Base-by-base conservation (phyloP, 2,329 filamentous ascomycete species). In the Colletotrichum falcatum region DNA sequence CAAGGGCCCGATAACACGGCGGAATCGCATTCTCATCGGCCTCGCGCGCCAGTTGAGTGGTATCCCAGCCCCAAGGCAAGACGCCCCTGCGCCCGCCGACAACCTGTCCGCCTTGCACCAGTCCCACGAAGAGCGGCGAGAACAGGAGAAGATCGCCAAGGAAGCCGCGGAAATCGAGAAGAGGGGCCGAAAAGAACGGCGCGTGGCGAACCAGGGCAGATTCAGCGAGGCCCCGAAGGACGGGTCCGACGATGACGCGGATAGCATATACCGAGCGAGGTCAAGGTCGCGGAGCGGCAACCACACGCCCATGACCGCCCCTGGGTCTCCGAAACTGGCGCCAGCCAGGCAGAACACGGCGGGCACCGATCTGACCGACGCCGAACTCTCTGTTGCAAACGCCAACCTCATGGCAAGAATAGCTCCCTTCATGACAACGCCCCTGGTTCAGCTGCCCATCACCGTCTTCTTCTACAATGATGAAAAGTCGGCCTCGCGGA, bases 401-500 rank as follows among this genome's bases (percentile, higher is more conserved):
- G 88, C 90, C 12, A 94, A 97, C 77, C 85, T 99, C 54, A 94
- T 98, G 90, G 91, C 93, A 62, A 88, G 96, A 63, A 86, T 99
- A 53, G 91, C 90, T 18, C 96, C 96, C 0, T 99, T 99, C 78
- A 88, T 99, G 82, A 94, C 94, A 1, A 95, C 91, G 49, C 94
- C 96, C 0, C 84, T 95, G 66, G 89, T 91, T 1, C 89, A 92
- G 61, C 88, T 90, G 26, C 91, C 95, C 0, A 91, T 99, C 63
- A 98, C 94, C 0, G 85, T 97, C 1, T 98, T 98, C 84, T 98
- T 99, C 80, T 99, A 97, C 82, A 96, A 98, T 76, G 90, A 97
- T 18, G 82, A 87, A 3, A 87, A 90, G 61, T 97, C 95, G 1
- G 91, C 94, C 75, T 97, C 95, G 35, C 89, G 92, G 62, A 97